Evolutionary conservation across 2,329 filamentous ascomycete species (phyloP).

Genomic region (Achaetomium macrosporum): DNA sequence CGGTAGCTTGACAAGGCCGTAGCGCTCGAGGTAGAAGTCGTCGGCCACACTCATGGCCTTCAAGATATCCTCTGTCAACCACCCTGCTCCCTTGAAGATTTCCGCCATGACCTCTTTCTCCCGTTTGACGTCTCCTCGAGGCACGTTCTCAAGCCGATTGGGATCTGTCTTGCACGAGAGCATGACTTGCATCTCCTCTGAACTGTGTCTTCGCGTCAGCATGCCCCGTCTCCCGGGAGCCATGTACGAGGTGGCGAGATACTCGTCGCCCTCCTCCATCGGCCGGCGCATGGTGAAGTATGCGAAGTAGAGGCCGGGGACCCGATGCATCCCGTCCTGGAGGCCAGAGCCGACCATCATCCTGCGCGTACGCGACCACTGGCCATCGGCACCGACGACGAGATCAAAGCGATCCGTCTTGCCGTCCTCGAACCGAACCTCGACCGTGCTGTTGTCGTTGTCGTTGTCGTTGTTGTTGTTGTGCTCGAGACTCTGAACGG

Average conservation of each 20-base stretch:
- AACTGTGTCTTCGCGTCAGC: conserved; percentile 35
- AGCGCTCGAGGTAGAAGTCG: conserved; percentile 41
- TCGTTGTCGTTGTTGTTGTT: neutral
- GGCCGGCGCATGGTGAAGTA: conserved; percentile 31
- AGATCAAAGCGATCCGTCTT: conserved; percentile 41
- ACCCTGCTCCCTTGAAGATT: conserved; percentile 36
- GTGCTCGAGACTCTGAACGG: conserved; percentile 1
- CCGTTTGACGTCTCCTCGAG: conserved; percentile 29
- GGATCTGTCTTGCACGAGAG: conserved; percentile 25
- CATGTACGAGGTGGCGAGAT: conserved; percentile 15
- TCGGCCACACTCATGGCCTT: conserved; percentile 33
- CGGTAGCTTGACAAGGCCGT: conserved; percentile 40
- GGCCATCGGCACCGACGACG: conserved; percentile 49
- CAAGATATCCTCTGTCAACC: conserved; percentile 35
- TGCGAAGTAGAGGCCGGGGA: conserved; percentile 24
- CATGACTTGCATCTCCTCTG: conserved; percentile 35
- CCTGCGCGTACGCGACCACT: conserved; percentile 42
- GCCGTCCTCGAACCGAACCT: conserved; percentile 38
- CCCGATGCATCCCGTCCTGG: conserved; percentile 15
- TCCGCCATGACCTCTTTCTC: conserved; percentile 36
- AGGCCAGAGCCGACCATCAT: conserved; percentile 30
- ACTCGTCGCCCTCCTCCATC: conserved; percentile 16
- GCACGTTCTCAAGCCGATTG: conserved; percentile 22
- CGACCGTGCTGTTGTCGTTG: conserved; percentile 18
- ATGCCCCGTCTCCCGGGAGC: conserved; percentile 31